Evolutionary conservation across 2,329 filamentous ascomycete species (phyloP).

Genomic region (Boeremia lycopersici): DNA sequence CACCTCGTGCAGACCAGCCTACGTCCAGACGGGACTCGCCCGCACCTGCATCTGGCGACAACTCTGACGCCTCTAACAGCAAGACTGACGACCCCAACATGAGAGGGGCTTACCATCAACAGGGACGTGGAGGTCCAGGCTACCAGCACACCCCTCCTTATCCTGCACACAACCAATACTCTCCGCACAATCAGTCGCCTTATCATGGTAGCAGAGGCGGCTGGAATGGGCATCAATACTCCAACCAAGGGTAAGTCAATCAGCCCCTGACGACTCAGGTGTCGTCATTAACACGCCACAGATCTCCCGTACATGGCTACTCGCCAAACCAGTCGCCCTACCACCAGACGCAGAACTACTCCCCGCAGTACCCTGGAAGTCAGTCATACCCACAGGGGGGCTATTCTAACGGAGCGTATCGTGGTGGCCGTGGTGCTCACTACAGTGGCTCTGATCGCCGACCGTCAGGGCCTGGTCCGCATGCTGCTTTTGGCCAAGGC

Average conservation of each 20-base stretch:
- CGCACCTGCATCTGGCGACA: conserved; percentile 34
- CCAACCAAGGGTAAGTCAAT: conserved; percentile 56
- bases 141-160: conserved; percentile 67
- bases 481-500: conserved; percentile 48
- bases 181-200: conserved; percentile 67
- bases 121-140: conserved; percentile 49
- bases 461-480: conserved; percentile 51
- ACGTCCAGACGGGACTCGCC: conserved; percentile 37
- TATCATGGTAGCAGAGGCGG: conserved; percentile 61
- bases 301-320: conserved; percentile 61
- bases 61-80: conserved; percentile 39
- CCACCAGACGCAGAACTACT: conserved; percentile 41
- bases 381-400: conserved; percentile 62
- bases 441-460: conserved; percentile 56
- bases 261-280: neutral
- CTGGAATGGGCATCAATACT: conserved; percentile 56
- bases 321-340: conserved; percentile 63
- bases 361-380: conserved; percentile 57
- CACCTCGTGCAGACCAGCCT: conserved; percentile 17
- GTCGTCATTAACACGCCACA: conserved; percentile 36
- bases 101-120: conserved; percentile 45
- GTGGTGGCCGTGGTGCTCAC: conserved; percentile 65
- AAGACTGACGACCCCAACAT: conserved; percentile 39
- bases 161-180: conserved; percentile 62
- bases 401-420: conserved; percentile 54